These are phyloP conservation scores for Cyberlindnera galapagoensis DNA, from an alignment of 805 yeast species.

Conservation along the genomic window DNA sequence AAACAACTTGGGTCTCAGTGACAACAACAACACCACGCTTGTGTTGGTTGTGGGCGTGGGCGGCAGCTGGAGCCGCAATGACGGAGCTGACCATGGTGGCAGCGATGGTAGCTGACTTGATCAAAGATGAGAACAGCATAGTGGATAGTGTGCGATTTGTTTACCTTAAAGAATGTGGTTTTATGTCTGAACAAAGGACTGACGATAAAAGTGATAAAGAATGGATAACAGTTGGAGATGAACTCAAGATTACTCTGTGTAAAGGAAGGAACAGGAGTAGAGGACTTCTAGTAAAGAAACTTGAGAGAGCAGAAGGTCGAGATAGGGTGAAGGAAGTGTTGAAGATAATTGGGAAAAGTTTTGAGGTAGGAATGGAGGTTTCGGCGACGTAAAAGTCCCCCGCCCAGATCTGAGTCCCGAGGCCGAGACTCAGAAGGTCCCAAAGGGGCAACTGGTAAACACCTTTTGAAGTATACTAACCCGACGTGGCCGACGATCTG, in stretches of 20 bases:
- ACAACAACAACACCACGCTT: conserved; percentile 49
- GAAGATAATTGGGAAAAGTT: no score
- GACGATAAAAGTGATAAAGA: background rate
- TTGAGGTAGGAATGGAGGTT: no score
- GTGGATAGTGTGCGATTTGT: conserved; percentile 1
- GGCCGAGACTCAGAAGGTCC: no score
- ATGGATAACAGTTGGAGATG: conserved; percentile 6
- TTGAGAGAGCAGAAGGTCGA: background rate
- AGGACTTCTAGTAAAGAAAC: background rate
- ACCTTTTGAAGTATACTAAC: no score
- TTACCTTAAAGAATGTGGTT: background rate
- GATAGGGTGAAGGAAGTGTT: no score
- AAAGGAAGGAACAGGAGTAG: conserved; percentile 29
- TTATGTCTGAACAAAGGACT: conserved; percentile 2
- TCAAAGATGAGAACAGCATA: conserved; percentile 46
- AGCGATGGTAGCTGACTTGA: conserved; percentile 33
- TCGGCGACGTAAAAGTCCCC: no score
- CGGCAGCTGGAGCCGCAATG: conserved; percentile 47
- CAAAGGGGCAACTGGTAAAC: no score
- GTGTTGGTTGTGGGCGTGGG: conserved; percentile 54
- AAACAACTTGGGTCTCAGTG: conserved; percentile 41
- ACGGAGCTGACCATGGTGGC: conserved; percentile 27
- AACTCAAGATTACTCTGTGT: conserved; percentile 19
- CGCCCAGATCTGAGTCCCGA: no score
- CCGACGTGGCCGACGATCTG: no score